A percentile compares a stretch with the other conserved stretches of the same genome.
Evolutionary conservation across 495 filamentous ascomycete species (phyloP).

Genomic region (Pseudoneurospora amorphoporcata): DNA sequence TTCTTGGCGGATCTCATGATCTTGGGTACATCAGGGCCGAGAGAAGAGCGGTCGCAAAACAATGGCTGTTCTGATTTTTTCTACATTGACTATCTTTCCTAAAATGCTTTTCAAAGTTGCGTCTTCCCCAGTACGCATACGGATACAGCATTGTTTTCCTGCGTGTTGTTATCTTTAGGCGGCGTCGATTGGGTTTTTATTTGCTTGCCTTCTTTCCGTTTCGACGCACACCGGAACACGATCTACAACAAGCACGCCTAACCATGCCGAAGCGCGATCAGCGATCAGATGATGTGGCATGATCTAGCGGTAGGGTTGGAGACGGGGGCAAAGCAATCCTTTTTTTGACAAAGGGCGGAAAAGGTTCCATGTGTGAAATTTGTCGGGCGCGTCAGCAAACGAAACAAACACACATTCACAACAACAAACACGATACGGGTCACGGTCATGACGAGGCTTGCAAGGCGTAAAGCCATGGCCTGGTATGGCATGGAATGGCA

Average conservation of each 20-base stretch:
- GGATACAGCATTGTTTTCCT: not conserved
- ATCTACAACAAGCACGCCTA: not conserved
- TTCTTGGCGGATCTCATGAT: not conserved
- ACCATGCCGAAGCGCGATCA: not conserved
- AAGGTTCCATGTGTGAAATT: not conserved
- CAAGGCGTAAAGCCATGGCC: not conserved
- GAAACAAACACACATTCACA: not conserved
- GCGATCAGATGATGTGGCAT: not conserved
- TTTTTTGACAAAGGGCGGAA: not conserved
- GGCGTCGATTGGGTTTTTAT: not conserved
- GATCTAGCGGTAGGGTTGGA: not conserved
- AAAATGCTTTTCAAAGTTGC: not conserved
- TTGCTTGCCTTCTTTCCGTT: not conserved
- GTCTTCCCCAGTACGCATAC: not conserved
- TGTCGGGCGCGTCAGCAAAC: not conserved
- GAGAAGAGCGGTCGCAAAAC: not conserved
- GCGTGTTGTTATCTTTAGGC: not conserved
- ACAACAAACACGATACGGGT: not conserved
- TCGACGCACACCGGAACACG: not conserved
- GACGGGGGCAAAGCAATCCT: not conserved
- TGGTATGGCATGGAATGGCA: too few species aligned
- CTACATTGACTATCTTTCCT: not conserved
- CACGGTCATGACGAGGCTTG: not conserved
- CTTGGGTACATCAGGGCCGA: not conserved
- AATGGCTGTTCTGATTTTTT: not conserved